Evolutionary conservation across 75 land plant species (phyloP), one percentile per base, ranked within the genome.

Genomic region (Larix kaempferi): DNA sequence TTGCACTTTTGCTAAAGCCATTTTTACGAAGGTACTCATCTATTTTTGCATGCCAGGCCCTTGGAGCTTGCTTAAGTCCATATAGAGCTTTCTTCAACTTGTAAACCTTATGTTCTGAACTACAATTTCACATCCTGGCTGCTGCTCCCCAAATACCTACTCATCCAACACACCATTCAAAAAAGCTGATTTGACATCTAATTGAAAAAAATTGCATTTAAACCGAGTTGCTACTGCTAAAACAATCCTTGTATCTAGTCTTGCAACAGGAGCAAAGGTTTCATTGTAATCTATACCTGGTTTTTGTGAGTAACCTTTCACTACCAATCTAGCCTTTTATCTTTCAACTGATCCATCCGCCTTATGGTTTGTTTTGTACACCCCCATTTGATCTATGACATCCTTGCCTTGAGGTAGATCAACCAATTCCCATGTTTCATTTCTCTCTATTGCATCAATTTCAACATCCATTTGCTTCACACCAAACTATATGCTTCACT

Each of bases 391-490:
- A n/a, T 71, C 71, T 56, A 71, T 78, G 2, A 54, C 19, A 4
- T 69, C 5, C 19, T 69, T 49, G 5, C 35, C 59, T 67, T 57
- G 5, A 2, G 80, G 80, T 23, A 66, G 35, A 25, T 71, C 61
- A 3, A 71, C 59, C 6, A 78, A 37, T 71, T 61, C 39, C 57
- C 72, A 74, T n/a, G 76, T 80, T 21, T 54, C 5, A 27, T 80
- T 80, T 15, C 49, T 74, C 29, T 44, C n/a, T 10, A 80, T 62
- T 7, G 33, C 21, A 25, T 60, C 19, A 14, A 80, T 80, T 16
- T 73, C 76, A 60, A 74, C 76, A 25, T 80, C 29, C 81, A 80
- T 74, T 74, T 13, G 81, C 81, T 6, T 74, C 12, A 52, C 15
- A 14, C 76, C 76, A 74, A 15, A 49, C 8, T 14, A 6, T 22